These are phyloP conservation scores for Fusarium caatingaense DNA, from an alignment of 2,329 filamentous ascomycete species.

Conservation along the genomic window DNA sequence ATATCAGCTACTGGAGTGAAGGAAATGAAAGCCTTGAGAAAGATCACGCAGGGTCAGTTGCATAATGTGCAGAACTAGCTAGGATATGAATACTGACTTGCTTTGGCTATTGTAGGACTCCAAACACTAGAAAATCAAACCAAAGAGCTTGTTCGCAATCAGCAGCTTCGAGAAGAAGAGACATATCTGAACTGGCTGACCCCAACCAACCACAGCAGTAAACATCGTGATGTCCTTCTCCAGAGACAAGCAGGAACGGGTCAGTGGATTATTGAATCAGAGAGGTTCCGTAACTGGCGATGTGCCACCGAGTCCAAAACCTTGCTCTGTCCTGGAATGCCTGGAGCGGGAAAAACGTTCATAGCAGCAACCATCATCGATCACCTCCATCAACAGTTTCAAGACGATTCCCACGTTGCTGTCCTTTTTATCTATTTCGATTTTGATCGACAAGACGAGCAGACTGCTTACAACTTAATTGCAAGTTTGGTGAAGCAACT, in stretches of 20 bases:
- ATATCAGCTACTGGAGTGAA: not conserved
- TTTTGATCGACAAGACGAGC: not conserved
- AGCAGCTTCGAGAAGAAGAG: not conserved
- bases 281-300: not conserved
- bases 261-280: not conserved
- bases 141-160: not conserved
- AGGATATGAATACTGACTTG: not conserved
- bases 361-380: conserved; percentile 1
- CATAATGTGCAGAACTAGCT: rapidly evolving
- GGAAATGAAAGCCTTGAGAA: not conserved
- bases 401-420: not conserved
- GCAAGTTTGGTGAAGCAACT: conserved; percentile 3
- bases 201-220: not conserved
- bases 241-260: not conserved
- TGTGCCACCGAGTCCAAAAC: not conserved
- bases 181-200: not conserved
- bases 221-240: not conserved
- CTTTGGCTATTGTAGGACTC: rapidly evolving
- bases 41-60: no score
- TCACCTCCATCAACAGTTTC: not conserved
- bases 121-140: not conserved
- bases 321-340: not conserved
- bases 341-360: conserved; percentile 10
- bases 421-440: conserved; percentile 6
- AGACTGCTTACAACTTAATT: not conserved